Base-by-base conservation (phyloP, 495 filamentous ascomycete species). In the Hyaloscypha finlandica region DNA sequence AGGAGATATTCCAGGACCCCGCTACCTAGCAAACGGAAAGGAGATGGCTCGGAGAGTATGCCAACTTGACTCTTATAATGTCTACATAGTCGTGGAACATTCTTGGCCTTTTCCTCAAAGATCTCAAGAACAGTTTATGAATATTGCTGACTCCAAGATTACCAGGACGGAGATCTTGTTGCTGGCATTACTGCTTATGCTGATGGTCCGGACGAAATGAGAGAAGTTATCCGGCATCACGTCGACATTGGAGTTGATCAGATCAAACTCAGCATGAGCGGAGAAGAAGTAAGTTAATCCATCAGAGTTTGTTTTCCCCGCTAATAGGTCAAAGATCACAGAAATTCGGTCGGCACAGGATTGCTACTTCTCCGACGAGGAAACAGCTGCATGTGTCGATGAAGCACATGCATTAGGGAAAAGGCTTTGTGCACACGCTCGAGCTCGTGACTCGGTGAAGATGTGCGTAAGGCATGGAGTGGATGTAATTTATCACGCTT, bases 401-500 rank as follows among this genome's bases (percentile, higher is more conserved):
- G 83, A 84, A 65, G 82, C 79, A 0, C 82, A 85, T 65, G 73
- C 71, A 16, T 68, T 73, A 37, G 79, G 79, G 4, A 74, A 77
- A 51, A 58, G 82, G 32, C 73, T 85, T 5, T 86, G 83, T 67
- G 76, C 82, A 16, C 82, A 84, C 71, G 83, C 83, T 8, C 71
- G 83, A 64, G 77, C 81, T 9, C 72, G 77, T 14, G 81, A 84
- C 45, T 79, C 79, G n/a, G 78, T 86, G 37, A 77, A 72, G 35
- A 78, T 81, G 73, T 81, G 78, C 59, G 71, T 83, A 29, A 70
- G 71, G 33, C 76, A 79, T 51, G 82, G 82, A 0, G 82, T 86
- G 4, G 82, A 86, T 63, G 80, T 84, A 4, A 83, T 86, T 22
- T 86, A 83, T 64, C 83, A 86, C 66, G 83, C 82, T 37, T 37